Conservation (phyloP, 2,329 filamentous ascomycete species). For the Pestalotiopsis fici region DNA sequence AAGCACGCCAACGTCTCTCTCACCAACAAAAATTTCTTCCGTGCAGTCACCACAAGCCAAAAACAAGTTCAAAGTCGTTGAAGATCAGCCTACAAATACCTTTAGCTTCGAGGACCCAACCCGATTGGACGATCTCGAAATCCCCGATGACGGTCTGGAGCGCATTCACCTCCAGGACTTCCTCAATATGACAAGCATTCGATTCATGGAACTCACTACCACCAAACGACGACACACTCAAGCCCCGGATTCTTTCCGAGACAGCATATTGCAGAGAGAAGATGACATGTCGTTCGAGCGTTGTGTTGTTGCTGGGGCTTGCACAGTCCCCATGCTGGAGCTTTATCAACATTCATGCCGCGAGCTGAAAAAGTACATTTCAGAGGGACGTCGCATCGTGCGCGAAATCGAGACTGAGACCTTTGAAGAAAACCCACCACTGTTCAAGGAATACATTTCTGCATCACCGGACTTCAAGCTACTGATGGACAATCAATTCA, state of each 20-base stretch:
- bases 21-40: slow-evolving; percentile 46
- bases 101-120: slow-evolving; percentile 45
- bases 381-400: slow-evolving; percentile 86
- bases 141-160: slow-evolving; percentile 55
- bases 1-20: slow-evolving; percentile 44
- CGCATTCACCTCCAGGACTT: slow-evolving; percentile 88
- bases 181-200: slow-evolving; percentile 91
- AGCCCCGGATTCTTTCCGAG: slow-evolving; percentile 52
- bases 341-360: slow-evolving; percentile 94
- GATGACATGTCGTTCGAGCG: slow-evolving; percentile 67
- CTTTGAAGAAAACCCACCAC: slow-evolving; percentile 82
- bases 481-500: slow-evolving; percentile 95
- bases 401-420: slow-evolving; percentile 89
- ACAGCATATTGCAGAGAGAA: slow-evolving; percentile 41
- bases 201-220: slow-evolving; percentile 98
- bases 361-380: slow-evolving; percentile 95
- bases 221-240: slow-evolving; percentile 89
- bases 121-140: slow-evolving; percentile 40
- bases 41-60: slow-evolving; percentile 58
- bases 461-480: slow-evolving; percentile 80
- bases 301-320: slow-evolving; percentile 85
- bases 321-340: slow-evolving; percentile 89
- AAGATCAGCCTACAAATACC: slow-evolving; percentile 44
- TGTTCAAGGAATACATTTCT: slow-evolving; percentile 89
- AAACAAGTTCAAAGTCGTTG: slow-evolving; percentile 55